Evolutionary conservation across 768 basidiomycete genomes (phyloP), one percentile per base, ranked within the genome.

Genomic region (Auriscalpium orientale): DNA sequence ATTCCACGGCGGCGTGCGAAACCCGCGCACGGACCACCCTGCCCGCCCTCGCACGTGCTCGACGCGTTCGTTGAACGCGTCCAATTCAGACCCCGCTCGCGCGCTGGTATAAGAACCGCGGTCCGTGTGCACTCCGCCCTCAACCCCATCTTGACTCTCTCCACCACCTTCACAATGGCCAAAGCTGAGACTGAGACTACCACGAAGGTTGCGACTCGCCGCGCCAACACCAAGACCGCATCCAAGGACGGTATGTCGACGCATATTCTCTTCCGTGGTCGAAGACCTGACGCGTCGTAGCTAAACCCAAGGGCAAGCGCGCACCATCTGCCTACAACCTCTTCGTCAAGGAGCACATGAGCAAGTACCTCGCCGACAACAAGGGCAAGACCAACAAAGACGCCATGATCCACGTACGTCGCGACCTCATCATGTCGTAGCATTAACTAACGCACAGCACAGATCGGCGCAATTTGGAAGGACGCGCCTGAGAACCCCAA

Each of bases 401-500:
- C 12, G 82, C 79, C 51, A 84, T 85, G 73, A 43, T 43, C 33
- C 72, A 73, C 62, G 76, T 75, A 58, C n/a, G 65, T 56, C 18
- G 35, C 3, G 20, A 16, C 50, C 18, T 49, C 47, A 21, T 49
- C 37, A 49, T 36, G 22, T 15, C 9, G 40, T 15, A 2, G 18
- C 20, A 51, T 20, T 28, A 28, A 43, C 28, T 12, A 10, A 35
- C 48, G 21, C 35, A 16, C 28, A 8, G 21, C 13, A 1, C 59
- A 85, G 84, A 81, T 85, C 58, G 82, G 76, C 6, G 70, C 65
- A 1, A 54, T 80, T 54, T 85, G 84, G 84, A 75, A 70, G 46
- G 75, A 82, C 55, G 74, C 83, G 0, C 80, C 80, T 1, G 82
- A 83, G 64, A 85, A 85, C 64, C 83, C 84, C 1, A 84, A 82